Evolutionary conservation across 352 stramenopile genomes (phyloP).

Genomic region (Globisporangium radiosum): DNA sequence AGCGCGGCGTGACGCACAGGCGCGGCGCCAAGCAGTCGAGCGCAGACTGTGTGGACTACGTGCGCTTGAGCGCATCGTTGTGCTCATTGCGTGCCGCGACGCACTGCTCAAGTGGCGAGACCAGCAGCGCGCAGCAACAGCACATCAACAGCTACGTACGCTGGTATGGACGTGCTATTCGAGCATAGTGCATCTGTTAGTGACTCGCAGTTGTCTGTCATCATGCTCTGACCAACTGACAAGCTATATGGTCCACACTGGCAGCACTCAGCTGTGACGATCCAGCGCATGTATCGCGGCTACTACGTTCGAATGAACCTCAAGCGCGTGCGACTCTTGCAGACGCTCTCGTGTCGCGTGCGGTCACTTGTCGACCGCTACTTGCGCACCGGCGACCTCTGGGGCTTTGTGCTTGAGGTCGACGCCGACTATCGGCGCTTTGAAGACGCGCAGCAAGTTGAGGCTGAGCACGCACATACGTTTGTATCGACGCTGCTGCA

Average conservation of each 20-base stretch:
- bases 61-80: constrained; percentile 5
- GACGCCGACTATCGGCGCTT: constrained; percentile 56
- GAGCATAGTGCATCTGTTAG: background rate
- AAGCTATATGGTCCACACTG: background rate
- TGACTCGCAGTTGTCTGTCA: background rate
- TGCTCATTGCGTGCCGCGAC: constrained; percentile 12
- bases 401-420: constrained; percentile 49
- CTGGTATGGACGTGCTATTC: constrained; percentile 3
- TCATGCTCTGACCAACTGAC: background rate
- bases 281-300: constrained; percentile 48
- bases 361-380: constrained; percentile 36
- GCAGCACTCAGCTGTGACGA: constrained; percentile 23
- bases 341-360: constrained; percentile 33
- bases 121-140: constrained; percentile 16
- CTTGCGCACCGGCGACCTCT: constrained; percentile 47
- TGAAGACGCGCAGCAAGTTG: constrained; percentile 28
- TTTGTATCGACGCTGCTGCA: constrained; percentile 44
- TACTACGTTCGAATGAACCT: constrained; percentile 37
- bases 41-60: constrained; percentile 5
- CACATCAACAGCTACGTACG: constrained; percentile 15
- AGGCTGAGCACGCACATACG: constrained; percentile 37
- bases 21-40: background rate
- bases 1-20: constrained; percentile 4
- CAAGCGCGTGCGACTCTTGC: constrained; percentile 30
- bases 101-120: constrained; percentile 30